Evolutionary conservation across 768 basidiomycete genomes (phyloP).

Genomic region (Mycena kentingensis): DNA sequence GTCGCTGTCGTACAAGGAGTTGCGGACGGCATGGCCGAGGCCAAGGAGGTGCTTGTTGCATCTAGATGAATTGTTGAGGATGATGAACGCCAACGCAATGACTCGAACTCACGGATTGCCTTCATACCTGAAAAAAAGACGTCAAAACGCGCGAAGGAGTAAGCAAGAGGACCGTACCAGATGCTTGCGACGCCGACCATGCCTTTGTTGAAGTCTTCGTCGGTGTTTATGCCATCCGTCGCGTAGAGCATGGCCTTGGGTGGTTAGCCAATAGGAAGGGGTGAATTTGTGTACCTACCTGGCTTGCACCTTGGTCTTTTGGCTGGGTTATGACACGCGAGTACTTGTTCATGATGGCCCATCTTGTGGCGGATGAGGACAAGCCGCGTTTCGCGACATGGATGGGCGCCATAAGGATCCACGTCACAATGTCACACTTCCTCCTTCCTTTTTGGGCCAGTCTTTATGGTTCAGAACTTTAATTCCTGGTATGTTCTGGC

Average conservation of each 20-base stretch:
- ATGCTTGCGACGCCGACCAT: slow-evolving; percentile 98
- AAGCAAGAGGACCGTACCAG: slow-evolving; percentile 61
- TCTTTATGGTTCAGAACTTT: background rate
- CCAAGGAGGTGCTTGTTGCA: slow-evolving; percentile 93
- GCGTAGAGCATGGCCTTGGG: slow-evolving; percentile 95
- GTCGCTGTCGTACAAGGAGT: slow-evolving; percentile 66
- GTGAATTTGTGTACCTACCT: slow-evolving; percentile 47
- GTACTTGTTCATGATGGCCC: slow-evolving; percentile 62
- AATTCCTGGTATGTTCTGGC: no score
- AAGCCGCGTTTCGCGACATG: slow-evolving; percentile 2
- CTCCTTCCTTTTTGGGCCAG: no score
- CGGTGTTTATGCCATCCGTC: slow-evolving; percentile 84
- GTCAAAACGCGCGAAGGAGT: slow-evolving; percentile 19
- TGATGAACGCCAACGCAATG: background rate
- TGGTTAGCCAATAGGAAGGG: slow-evolving; percentile 16
- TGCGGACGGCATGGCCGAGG: slow-evolving; percentile 85
- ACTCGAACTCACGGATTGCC: slow-evolving; percentile 86
- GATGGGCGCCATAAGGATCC: background rate
- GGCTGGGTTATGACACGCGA: slow-evolving; percentile 84
- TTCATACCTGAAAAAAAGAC: slow-evolving; percentile 83
- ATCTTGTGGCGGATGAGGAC: slow-evolving; percentile 37
- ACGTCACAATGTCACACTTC: no score
- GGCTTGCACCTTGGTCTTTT: slow-evolving; percentile 94
- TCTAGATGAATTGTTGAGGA: slow-evolving; percentile 43
- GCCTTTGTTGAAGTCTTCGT: slow-evolving; percentile 89